These are phyloP conservation scores for Grosmannia huntii DNA, from an alignment of 2,329 filamentous ascomycete genomes.

Conservation along the genomic window DNA sequence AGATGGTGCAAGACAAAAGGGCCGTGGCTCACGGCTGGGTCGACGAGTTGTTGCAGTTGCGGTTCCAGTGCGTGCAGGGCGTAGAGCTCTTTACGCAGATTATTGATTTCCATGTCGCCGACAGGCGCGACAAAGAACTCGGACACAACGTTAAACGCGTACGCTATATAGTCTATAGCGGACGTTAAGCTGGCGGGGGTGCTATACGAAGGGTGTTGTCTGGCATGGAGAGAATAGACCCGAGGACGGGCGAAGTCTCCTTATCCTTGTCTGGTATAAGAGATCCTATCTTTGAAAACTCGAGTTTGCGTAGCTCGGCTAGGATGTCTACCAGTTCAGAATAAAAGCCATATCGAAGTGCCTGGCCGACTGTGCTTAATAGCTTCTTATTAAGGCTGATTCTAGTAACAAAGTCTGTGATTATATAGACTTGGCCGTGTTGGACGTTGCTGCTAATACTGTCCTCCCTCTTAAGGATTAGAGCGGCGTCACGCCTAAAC, in stretches of 20 bases:
- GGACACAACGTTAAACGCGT: constrained; percentile 2
- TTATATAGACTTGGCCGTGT: constrained; percentile 12
- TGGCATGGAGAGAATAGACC: constrained; percentile 11
- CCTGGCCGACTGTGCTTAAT: neutral
- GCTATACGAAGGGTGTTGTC: constrained; percentile 2
- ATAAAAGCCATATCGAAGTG: constrained; percentile 8
- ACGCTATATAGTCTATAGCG: neutral
- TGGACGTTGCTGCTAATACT: neutral
- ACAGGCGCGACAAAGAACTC: constrained; percentile 4
- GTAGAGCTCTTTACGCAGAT: constrained; percentile 11
- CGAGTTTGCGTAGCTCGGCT: constrained; percentile 12
- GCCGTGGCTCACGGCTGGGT: neutral
- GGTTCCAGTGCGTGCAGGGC: constrained; percentile 10
- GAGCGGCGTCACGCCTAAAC: constrained; percentile 9
- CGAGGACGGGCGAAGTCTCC: neutral
- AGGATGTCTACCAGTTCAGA: constrained; percentile 15
- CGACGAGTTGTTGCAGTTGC: neutral
- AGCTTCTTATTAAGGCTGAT: constrained; percentile 10
- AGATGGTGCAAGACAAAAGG: constrained; percentile 14
- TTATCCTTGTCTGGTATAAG: constrained; percentile 13
- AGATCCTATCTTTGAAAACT: constrained; percentile 15
- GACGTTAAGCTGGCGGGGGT: neutral
- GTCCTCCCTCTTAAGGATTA: neutral
- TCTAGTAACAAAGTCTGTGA: constrained; percentile 13
- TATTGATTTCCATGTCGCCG: constrained; percentile 3